Evolutionary conservation across 768 basidiomycete species (phyloP), one percentile per base, ranked within the genome.

Genomic region (Kwoniella botswanensis): DNA sequence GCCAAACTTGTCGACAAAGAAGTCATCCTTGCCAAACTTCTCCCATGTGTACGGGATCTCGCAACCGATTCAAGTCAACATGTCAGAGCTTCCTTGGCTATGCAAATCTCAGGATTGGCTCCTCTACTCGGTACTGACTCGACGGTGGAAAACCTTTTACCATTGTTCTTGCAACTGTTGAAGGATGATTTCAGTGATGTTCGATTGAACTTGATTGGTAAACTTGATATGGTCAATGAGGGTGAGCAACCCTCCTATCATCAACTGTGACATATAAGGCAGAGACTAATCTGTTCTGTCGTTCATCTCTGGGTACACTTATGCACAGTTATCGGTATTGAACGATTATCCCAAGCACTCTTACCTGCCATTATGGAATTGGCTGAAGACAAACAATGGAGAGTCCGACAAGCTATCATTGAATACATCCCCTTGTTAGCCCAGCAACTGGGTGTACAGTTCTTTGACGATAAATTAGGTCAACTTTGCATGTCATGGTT

Each of bases 151-250:
- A 91, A 99, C 81, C 88, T 98, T n/a, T 87, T 98, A 18, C 97
- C 95, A 13, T 87, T 98, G 22, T 99, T 98, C 89, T 87, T 99
- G 57, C 94, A 94, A 79, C 87, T 99, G 56, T 86, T 99, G 64
- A 99, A 98, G 85, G 97, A 99, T 78, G 97, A 99, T 79, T 98
- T 98, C 86, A 93, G 95, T 4, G 97, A 99, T 79, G 97, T 99
- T 59, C 88, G 97, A 73, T 85, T 98, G 73, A 98, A 99, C 83
- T 92, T 99, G 79, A 99, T 99, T 85, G 94, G 94, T 86, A 98
- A 98, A 85, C 88, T 99, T 54, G 97, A 99, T 84, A 92, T 90
- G 44, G 95, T 99, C 75, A 96, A 98, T 82, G 86, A 88, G 62
- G 94, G 94, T 94, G 22, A 35, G 35, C 35, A 35, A 35, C 1